Evolutionary conservation across 306 rosid genomes (phyloP), one percentile per base, ranked within the genome.

Genomic region (Geum urbanum): DNA sequence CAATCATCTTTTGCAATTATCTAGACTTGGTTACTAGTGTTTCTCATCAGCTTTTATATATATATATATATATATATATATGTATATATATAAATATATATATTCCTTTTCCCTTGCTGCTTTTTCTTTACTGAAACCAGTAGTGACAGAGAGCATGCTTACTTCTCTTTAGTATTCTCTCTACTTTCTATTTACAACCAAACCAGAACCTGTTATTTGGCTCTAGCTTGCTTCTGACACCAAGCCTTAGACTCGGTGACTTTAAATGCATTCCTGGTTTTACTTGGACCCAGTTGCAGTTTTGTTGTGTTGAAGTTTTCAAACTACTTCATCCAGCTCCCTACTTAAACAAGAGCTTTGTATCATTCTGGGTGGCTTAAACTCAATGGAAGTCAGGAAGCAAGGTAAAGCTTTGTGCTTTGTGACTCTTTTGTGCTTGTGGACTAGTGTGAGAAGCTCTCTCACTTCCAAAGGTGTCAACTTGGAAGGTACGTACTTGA

Each of bases 381-480:
- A 49, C 58, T 9, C 72, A 76, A 87, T 91, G 97, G 92, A 79
- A 72, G 40, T 61, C 15, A 58, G 61, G 60, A 83, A 58, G 64
- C 82, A 63, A 77, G 61, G 75, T 53, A 18, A 60, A 45, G 50
- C 63, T 37, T 75, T 81, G 73, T 76, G 74, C 61, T 78, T 74
- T 71, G 70, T 84, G 62, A 82, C 71, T 59, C 64, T 86, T 66
- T 60, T 85, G 70, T 84, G 76, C 76, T 68, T 83, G 37, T 84
- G 86, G 82, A 76, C 70, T 75, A 81, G 83, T 55, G 86, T 71
- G 19, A 18, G 66, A 80, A 86, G 48, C 43, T 73, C 84, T 78
- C 92, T 95, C 75, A 81, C 97, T 72, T 69, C 95, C 46, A 78
- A 86, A 79, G 99, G 99, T 71, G 87, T 91, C 77, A 95, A 95